Evolutionary conservation across 176 grass and related monocot species (phyloP).

Genomic region (Cenchrus americanus): DNA sequence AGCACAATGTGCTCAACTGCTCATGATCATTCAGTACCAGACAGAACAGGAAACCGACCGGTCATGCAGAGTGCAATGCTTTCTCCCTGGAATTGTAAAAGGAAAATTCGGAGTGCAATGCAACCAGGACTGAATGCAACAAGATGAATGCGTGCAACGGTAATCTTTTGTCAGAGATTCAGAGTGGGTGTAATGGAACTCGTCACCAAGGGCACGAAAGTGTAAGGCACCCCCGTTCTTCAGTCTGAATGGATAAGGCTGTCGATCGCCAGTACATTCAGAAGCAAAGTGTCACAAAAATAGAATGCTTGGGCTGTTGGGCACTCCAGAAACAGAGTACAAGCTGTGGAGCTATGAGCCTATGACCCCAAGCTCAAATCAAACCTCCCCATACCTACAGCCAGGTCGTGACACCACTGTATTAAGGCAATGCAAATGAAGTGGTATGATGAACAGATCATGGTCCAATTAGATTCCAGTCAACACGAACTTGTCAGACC

Average conservation of each 20-base stretch:
- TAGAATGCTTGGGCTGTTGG: neutral
- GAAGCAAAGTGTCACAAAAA: neutral
- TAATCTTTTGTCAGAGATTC: neutral
- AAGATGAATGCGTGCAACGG: neutral
- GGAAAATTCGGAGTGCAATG: neutral
- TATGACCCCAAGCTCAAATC: neutral
- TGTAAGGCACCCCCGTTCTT: neutral
- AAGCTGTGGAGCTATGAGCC: neutral
- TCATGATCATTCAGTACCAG: conserved; percentile 5
- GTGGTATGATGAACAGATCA: neutral
- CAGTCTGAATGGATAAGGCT: neutral
- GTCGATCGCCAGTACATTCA: neutral
- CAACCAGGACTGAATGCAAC: neutral
- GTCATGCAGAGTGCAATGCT: neutral
- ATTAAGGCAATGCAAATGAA: neutral
- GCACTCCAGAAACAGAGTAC: no score
- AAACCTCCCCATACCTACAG: neutral
- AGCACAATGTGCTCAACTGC: conserved; percentile 22
- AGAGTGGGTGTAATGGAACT: neutral
- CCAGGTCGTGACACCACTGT: neutral
- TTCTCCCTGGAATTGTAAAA: no score
- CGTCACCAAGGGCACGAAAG: neutral
- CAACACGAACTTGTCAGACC: neutral
- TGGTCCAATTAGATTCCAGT: neutral
- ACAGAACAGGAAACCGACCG: neutral